Evolutionary conservation across 2,329 filamentous ascomycete species (phyloP).

Genomic region (Sclerotiophoma versabilis): DNA sequence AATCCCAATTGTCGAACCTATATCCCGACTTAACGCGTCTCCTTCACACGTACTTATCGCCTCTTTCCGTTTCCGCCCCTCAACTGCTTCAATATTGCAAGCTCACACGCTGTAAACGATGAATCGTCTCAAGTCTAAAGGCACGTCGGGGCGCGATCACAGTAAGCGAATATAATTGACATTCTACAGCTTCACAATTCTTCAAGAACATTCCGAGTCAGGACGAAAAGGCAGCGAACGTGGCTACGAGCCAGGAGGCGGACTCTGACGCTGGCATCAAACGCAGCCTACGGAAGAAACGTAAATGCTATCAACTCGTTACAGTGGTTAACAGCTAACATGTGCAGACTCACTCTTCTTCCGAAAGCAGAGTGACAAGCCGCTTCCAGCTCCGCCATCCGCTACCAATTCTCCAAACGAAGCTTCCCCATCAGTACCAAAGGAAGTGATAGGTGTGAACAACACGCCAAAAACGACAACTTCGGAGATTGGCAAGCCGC

Average conservation of each 20-base stretch:
- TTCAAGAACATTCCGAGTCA: slow-evolving; percentile 25
- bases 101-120: slow-evolving; percentile 6
- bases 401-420: not conserved
- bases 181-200: slow-evolving; percentile 27
- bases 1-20: not conserved
- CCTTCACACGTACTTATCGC: not conserved
- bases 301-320: slow-evolving; percentile 10
- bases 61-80: not conserved
- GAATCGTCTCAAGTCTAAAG: slow-evolving; percentile 31
- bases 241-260: not conserved
- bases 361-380: not conserved
- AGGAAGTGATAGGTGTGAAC: not conserved
- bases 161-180: not conserved
- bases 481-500: not conserved
- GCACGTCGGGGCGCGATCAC: slow-evolving; percentile 7
- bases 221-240: slow-evolving; percentile 26
- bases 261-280: slow-evolving; percentile 29
- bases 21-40: not conserved
- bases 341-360: slow-evolving; percentile 18
- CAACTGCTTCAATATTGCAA: not conserved
- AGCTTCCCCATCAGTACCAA: not conserved
- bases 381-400: not conserved
- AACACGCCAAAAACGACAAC: not conserved
- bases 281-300: slow-evolving; percentile 20
- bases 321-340: not conserved